Conservation (phyloP, 495 filamentous ascomycete species). For the Corynascus novoguineensis region DNA sequence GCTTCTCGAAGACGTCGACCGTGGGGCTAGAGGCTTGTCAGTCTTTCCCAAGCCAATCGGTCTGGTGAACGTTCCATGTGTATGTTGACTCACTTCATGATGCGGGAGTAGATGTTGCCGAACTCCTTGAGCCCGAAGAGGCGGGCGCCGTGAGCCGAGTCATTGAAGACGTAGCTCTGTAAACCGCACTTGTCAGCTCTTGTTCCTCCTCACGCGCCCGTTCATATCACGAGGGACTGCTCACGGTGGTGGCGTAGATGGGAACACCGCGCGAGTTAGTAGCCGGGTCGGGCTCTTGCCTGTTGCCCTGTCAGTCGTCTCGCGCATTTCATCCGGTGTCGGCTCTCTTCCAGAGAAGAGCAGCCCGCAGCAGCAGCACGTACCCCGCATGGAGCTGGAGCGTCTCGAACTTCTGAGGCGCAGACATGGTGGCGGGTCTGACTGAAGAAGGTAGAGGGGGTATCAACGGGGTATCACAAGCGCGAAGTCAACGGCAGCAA, state of each 20-base stretch:
- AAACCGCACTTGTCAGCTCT: slow-evolving; percentile 3
- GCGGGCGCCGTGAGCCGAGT: slow-evolving; percentile 91
- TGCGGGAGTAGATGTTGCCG: slow-evolving; percentile 96
- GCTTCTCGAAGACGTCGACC: slow-evolving; percentile 96
- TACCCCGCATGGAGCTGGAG: slow-evolving; percentile 96
- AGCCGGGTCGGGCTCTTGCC: slow-evolving; percentile 75
- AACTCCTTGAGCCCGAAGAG: slow-evolving; percentile 97
- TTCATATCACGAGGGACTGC: slow-evolving; percentile 15
- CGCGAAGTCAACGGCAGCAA: background rate
- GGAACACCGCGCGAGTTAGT: slow-evolving; percentile 92
- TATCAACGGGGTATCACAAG: slow-evolving; percentile 13
- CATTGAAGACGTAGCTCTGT: slow-evolving; percentile 90
- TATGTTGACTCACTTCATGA: slow-evolving; percentile 69
- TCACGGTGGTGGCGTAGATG: slow-evolving; percentile 89
- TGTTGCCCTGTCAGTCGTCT: slow-evolving; percentile 34
- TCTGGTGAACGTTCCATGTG: background rate
- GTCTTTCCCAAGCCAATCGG: background rate
- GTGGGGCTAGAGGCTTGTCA: slow-evolving; percentile 58
- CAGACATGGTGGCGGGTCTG: slow-evolving; percentile 27
- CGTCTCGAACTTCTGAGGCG: slow-evolving; percentile 71
- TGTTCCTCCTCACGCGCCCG: background rate
- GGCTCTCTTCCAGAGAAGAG: background rate
- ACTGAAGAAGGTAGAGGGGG: background rate
- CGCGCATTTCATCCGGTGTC: background rate
- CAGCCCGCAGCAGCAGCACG: slow-evolving; percentile 15